Percentiles rank a stretch among this genome's conserved stretches.
phyloP scores from a whole-genome alignment of 192 early-diverging fungal genomes.

The Coemansia sp. region DNA sequence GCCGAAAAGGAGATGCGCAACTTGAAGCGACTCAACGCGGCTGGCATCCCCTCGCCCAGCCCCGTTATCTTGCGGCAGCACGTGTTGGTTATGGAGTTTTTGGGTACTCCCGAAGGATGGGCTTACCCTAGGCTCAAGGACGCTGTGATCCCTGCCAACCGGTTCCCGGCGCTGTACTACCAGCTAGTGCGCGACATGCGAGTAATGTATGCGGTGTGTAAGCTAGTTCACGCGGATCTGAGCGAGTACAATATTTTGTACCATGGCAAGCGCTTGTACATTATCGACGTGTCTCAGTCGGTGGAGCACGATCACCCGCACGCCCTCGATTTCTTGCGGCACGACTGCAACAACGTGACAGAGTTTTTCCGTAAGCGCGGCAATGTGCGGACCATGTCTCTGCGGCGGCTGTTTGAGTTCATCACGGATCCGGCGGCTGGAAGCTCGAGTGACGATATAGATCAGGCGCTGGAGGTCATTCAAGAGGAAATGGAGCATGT shows the following conservation, averaged over 20 bases:
- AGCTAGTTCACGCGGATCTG: conserved; percentile 96
- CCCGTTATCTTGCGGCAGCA: conserved; percentile 87
- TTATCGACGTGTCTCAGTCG: conserved; percentile 98
- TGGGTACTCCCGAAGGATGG: conserved; percentile 91
- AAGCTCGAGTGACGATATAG: conserved; percentile 65
- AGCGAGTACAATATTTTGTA: conserved; percentile 97
- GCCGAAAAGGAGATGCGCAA: conserved; percentile 99
- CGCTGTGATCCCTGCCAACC: conserved; percentile 74
- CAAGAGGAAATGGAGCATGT: conserved; percentile 40
- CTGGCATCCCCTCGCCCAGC: conserved; percentile 90
- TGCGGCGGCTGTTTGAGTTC: conserved; percentile 90
- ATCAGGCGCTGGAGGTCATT: conserved; percentile 72
- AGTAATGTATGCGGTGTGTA: conserved; percentile 89
- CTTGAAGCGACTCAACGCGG: conserved; percentile 83
- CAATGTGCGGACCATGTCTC: conserved; percentile 68
- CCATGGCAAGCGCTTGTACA: conserved; percentile 78
- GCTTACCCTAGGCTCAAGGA: conserved; percentile 96
- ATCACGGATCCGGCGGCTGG: conserved; percentile 67
- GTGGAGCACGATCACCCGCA: conserved; percentile 99
- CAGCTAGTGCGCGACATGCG: conserved; percentile 89
- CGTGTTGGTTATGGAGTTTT: conserved; percentile 93
- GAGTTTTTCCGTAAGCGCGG: conserved; percentile 89
- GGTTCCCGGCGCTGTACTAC: conserved; percentile 76
- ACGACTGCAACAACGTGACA: conserved; percentile 91
- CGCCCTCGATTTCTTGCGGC: conserved; percentile 93